Conservation (phyloP, 371 early-diverging fungal species). For the Phascolomyces articulosus region DNA sequence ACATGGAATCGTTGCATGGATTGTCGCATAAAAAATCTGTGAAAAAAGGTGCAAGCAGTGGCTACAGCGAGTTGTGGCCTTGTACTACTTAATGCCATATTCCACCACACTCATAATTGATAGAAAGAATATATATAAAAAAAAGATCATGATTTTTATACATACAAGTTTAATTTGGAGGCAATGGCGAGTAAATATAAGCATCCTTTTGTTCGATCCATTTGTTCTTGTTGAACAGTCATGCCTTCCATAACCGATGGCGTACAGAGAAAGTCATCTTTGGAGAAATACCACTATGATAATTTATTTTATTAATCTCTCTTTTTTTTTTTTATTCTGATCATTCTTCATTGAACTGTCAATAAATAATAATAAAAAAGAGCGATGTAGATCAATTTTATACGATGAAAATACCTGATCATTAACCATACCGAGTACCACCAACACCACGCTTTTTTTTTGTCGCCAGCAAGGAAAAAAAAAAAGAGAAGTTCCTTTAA, state of each 20-base stretch:
- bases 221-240: conserved; percentile 55
- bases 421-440: conserved; percentile 1
- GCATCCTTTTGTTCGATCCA: conserved; percentile 67
- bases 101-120: not conserved
- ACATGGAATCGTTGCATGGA: conserved; percentile 66
- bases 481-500: not conserved
- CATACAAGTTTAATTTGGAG: conserved; percentile 63
- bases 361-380: no score
- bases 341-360: no score
- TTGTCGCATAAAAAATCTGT: conserved; percentile 82
- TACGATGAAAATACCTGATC: conserved; percentile 2
- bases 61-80: conserved; percentile 71
- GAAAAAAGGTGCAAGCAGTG: conserved; percentile 75
- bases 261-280: conserved; percentile 68
- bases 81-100: not conserved
- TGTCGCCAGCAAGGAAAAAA: not conserved
- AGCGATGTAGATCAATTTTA: no score
- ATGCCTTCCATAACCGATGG: conserved; percentile 60
- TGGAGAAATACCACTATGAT: conserved; percentile 66
- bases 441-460: not conserved
- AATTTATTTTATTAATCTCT: no score
- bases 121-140: not conserved
- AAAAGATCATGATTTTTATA: not conserved
- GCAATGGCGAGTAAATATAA: conserved; percentile 68
- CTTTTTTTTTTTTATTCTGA: no score